These are phyloP conservation scores for Starmera dryadoides DNA, from an alignment of 805 yeast genomes.

Conservation along the genomic window DNA sequence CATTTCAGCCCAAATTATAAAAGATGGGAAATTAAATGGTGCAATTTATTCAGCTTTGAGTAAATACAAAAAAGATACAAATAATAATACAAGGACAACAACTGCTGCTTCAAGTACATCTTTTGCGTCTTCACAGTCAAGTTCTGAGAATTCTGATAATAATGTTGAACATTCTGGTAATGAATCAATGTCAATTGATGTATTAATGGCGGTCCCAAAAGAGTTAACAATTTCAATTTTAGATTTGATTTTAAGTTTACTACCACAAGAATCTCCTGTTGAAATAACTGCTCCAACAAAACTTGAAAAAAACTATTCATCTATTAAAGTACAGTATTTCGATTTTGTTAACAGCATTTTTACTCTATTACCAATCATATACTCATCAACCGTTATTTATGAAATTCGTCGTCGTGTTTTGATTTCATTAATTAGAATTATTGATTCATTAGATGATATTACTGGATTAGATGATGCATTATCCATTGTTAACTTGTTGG, in stretches of 20 bases:
- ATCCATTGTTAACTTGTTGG: constrained; percentile 41
- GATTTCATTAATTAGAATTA: constrained; percentile 44
- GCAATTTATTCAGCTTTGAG: constrained; percentile 42
- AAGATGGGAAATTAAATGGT: constrained; percentile 40
- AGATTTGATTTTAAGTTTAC: constrained; percentile 44
- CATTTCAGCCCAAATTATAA: constrained; percentile 37
- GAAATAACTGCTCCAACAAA: constrained; percentile 20
- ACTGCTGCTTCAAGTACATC: not conserved
- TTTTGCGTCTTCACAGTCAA: too few relatives aligned
- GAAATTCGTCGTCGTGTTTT: constrained; percentile 53
- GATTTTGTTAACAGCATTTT: constrained; percentile 40
- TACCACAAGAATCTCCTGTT: constrained; percentile 39
- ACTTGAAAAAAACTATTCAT: constrained; percentile 14
- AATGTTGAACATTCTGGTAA: constrained; percentile 7
- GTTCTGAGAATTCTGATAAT: too few relatives aligned
- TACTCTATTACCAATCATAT: constrained; percentile 51
- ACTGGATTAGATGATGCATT: constrained; percentile 23
- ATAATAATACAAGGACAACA: not conserved
- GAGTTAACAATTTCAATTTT: constrained; percentile 51
- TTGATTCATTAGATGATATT: constrained; percentile 32
- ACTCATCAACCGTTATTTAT: constrained; percentile 66
- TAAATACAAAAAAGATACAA: constrained; percentile 34
- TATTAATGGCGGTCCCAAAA: constrained; percentile 67
- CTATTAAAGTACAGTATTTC: constrained; percentile 18
- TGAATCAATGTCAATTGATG: constrained; percentile 46